Conservation (phyloP, 371 early-diverging fungal species). For the Mucor irregularis region DNA sequence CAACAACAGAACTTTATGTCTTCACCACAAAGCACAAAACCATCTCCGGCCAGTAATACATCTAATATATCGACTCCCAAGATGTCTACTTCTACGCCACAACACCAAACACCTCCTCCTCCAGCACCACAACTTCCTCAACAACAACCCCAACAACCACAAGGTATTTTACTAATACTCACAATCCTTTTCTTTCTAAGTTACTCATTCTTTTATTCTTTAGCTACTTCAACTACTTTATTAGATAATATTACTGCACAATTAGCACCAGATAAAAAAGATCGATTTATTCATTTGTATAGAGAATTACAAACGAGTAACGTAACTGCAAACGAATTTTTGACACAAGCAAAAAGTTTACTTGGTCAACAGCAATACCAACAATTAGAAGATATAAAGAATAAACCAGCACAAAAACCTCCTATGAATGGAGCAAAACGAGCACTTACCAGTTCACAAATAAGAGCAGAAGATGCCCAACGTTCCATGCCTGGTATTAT, state of each 20-base stretch:
- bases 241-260: conserved; percentile 43
- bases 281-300: conserved; percentile 37
- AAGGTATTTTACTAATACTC: no score
- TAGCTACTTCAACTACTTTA: conserved; percentile 30
- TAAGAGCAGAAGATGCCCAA: conserved; percentile 28
- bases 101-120: background rate
- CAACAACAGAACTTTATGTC: no score
- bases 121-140: background rate
- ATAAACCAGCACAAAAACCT: conserved; percentile 18
- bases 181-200: background rate
- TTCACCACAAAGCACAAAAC: background rate
- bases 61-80: conserved; percentile 1
- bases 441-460: background rate
- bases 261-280: conserved; percentile 37
- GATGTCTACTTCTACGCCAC: background rate
- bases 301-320: conserved; percentile 33
- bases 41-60: background rate
- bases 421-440: conserved; percentile 9
- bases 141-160: conserved; percentile 6
- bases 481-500: conserved; percentile 31
- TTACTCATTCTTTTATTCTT: background rate
- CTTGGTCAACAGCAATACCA: conserved; percentile 46
- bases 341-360: conserved; percentile 34
- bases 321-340: conserved; percentile 38
- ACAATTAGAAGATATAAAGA: conserved; percentile 47